These are phyloP conservation scores for Flaveria brownii DNA, from an alignment of 129 eudicot species.

Conservation along the genomic window DNA sequence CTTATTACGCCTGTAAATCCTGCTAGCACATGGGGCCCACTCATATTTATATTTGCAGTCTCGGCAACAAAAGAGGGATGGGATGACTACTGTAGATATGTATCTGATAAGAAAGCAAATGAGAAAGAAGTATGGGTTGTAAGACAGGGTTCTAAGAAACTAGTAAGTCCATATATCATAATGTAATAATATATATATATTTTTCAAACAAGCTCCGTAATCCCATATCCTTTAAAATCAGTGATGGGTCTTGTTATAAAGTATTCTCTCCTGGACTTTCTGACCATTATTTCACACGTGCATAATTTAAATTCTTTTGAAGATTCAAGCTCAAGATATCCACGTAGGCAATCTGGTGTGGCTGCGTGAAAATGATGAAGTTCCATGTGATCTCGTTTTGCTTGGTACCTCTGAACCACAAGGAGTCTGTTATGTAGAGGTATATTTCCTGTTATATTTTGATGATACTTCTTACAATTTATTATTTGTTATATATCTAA, in stretches of 20 bases:
- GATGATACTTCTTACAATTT: not conserved
- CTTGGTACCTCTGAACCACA: conserved; percentile 92
- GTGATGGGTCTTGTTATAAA: conserved; percentile 14
- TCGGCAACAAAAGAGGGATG: conserved; percentile 98
- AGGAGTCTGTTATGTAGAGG: conserved; percentile 96
- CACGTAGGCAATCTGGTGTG: conserved; percentile 85
- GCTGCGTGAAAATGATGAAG: conserved; percentile 99
- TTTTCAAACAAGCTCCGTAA: conserved; percentile 12
- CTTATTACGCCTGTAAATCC: conserved; percentile 98
- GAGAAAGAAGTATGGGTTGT: conserved; percentile 99
- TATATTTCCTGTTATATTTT: conserved; percentile 26
- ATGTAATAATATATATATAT: conserved; percentile 1
- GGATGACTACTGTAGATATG: conserved; percentile 95
- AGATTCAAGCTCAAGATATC: conserved; percentile 96
- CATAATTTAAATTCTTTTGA: conserved; percentile 22
- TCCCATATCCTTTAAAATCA: conserved; percentile 6
- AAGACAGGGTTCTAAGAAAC: conserved; percentile 75
- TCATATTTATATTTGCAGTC: conserved; percentile 86
- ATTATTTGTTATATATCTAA: not conserved
- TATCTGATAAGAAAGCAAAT: conserved; percentile 96
- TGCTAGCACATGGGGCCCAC: conserved; percentile 99
- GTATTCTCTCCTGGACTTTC: not conserved
- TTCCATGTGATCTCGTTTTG: conserved; percentile 93
- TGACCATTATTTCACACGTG: not conserved
- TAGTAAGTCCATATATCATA: conserved; percentile 49